Base-by-base conservation (phyloP, 352 stramenopile species). In the Globisporangium recalcitrans region DNA sequence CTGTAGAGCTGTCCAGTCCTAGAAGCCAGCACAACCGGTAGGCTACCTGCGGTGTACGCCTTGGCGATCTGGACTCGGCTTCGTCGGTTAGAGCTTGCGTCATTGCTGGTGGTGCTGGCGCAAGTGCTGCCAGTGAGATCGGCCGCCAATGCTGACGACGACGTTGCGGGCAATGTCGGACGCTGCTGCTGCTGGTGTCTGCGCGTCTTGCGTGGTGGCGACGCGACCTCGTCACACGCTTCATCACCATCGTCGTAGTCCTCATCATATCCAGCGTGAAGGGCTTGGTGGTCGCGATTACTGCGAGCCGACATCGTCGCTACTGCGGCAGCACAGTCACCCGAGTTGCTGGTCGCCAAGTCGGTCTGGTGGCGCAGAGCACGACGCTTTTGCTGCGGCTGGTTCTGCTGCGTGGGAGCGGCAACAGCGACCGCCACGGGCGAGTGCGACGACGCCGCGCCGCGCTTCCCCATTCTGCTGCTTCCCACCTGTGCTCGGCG, bases 141-240 rank as follows among this genome's bases (percentile, higher is more conserved):
- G 21, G 27, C 27, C 3, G 26, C 13, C 6, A 53, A 11, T 6
- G 24, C 24, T 9, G 48, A 36, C 11, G 24, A 46, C 2, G 38
- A 40, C 34, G 3, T 6, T 44, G 36, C 14, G 0, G 9, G 16
- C 38, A 46, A 22, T 3, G 38, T 14, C 16, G 16, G 38, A 22
- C 38, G 48, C 26, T 38, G 27, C 19, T 24, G 48, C 48, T 34
- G 1, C 1, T 51, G 26, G 38, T 46, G 38, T 21, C 38, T 46
- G 38, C 16, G 16, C 9, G 38, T 61, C 55, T 61, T 61, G 40
- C 55, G 55, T 36, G 55, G 53, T 1, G 53, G 55, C 6, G 55
- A 46, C 26, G n/a, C 24, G 6, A 61, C 38, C 14, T 3, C 54
- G 14, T 32, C 21, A n/a, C 36, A 24, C 7, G 34, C 24, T 27